A percentile compares a stretch with the other conserved stretches of the same genome.
These are phyloP conservation scores for Salix exigua DNA, from an alignment of 345 rosid genomes.

Conservation along the genomic window DNA sequence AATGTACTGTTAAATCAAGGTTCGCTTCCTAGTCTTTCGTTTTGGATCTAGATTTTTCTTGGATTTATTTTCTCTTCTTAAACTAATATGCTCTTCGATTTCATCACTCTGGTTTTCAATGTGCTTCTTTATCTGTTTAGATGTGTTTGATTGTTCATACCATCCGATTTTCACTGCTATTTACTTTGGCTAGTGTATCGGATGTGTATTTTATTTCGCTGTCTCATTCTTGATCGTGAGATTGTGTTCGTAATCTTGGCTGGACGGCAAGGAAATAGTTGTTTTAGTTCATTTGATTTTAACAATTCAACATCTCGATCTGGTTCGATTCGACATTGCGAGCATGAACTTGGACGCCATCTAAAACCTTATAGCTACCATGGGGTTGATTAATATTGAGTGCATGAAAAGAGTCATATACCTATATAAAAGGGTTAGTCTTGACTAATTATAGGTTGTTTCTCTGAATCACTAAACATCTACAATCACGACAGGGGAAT, in stretches of 20 bases:
- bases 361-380: not conserved
- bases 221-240: not conserved
- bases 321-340: not conserved
- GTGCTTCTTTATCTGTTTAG: conserved; percentile 14
- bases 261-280: not conserved
- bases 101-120: conserved; percentile 1
- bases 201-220: not conserved
- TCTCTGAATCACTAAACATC: too few species aligned
- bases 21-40: conserved; percentile 24
- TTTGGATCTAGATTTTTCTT: conserved; percentile 54
- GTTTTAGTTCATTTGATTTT: not conserved
- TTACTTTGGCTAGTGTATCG: not conserved
- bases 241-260: too few species aligned
- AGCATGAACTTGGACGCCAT: not conserved
- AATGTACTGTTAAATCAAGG: conserved; percentile 97
- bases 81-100: not conserved
- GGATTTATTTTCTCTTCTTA: not conserved
- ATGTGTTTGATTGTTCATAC: conserved; percentile 19
- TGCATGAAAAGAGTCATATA: not conserved
- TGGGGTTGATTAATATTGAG: not conserved
- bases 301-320: not conserved
- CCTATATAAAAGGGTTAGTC: not conserved
- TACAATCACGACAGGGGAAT: not conserved
- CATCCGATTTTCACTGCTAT: not conserved
- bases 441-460: not conserved